Evolutionary conservation across 257 asterid genomes (phyloP).

Genomic region (Galeopsis tetrahit): DNA sequence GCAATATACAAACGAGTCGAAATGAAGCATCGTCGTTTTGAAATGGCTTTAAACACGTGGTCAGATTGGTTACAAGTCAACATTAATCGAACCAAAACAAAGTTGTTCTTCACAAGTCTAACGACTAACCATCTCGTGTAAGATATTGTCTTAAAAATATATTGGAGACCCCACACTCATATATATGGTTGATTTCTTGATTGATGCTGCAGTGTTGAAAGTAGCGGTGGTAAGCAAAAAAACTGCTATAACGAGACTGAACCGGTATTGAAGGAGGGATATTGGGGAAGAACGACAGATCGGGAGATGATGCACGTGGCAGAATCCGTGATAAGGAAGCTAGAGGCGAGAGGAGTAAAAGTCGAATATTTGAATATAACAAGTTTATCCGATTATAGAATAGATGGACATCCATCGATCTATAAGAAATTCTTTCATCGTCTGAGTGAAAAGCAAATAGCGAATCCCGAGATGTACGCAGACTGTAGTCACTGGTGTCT

Average conservation of each 20-base stretch:
- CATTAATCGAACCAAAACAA: constrained; percentile 21
- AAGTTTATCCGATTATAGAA: constrained; percentile 9
- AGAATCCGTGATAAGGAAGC: background rate
- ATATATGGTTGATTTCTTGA: background rate
- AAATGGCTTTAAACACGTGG: constrained; percentile 7
- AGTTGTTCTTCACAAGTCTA: constrained; percentile 24
- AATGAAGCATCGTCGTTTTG: background rate
- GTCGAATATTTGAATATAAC: constrained; percentile 15
- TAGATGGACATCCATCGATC: constrained; percentile 10
- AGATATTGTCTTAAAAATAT: background rate
- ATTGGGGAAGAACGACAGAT: background rate
- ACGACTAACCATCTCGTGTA: background rate
- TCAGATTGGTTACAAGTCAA: constrained; percentile 26
- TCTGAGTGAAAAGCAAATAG: background rate
- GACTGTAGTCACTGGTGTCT: constrained; percentile 24
- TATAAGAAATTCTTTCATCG: background rate
- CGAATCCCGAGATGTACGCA: background rate
- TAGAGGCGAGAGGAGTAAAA: constrained; percentile 6
- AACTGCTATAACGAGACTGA: constrained; percentile 18
- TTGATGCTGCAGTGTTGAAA: background rate
- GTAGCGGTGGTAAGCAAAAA: background rate
- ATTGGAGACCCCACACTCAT: too few species aligned
- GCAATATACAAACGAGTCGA: constrained; percentile 11
- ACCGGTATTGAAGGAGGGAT: constrained; percentile 13
- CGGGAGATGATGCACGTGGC: background rate